Evolutionary conservation across 192 early-diverging fungal species (phyloP).

Genomic region (Podila horticola): DNA sequence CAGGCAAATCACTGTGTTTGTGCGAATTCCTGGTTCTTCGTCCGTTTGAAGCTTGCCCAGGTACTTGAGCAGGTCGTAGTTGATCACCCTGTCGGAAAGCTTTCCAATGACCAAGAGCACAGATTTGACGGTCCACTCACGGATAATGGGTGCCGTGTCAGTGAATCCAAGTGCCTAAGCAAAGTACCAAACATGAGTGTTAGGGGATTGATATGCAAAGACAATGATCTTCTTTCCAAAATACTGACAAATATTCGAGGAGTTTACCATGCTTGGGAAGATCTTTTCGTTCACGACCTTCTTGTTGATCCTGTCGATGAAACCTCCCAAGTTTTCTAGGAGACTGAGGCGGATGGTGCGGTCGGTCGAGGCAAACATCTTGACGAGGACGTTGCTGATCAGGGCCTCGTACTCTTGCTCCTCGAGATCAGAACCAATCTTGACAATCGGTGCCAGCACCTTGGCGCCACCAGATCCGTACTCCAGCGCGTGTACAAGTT

Average conservation of each 20-base stretch:
- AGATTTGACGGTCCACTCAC: slow-evolving; percentile 92
- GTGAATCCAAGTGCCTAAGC: slow-evolving; percentile 82
- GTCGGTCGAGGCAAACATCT: slow-evolving; percentile 90
- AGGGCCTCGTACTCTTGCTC: slow-evolving; percentile 79
- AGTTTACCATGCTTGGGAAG: slow-evolving; percentile 80
- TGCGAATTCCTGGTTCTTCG: slow-evolving; percentile 94
- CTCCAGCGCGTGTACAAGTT: slow-evolving; percentile 85
- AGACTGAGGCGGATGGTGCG: slow-evolving; percentile 86
- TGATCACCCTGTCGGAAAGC: slow-evolving; percentile 77
- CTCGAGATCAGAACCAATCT: slow-evolving; percentile 79
- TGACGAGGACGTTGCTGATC: slow-evolving; percentile 79
- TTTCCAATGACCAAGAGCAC: slow-evolving; percentile 71
- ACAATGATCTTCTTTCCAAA: too few species aligned
- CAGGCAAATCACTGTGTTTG: slow-evolving; percentile 95
- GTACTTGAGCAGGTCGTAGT: slow-evolving; percentile 87
- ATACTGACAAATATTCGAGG: too few species aligned
- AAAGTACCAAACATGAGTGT: too few species aligned
- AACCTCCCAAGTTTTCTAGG: slow-evolving; percentile 81
- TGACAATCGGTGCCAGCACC: slow-evolving; percentile 81
- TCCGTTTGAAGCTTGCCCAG: slow-evolving; percentile 92
- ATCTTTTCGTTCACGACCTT: slow-evolving; percentile 83
- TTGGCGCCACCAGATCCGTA: slow-evolving; percentile 83
- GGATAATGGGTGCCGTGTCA: slow-evolving; percentile 88
- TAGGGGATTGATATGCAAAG: too few species aligned
- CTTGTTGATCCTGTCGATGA: slow-evolving; percentile 74